Conservation (phyloP, 202 grass and related monocot species). For the Brachypodium distachyon region DNA sequence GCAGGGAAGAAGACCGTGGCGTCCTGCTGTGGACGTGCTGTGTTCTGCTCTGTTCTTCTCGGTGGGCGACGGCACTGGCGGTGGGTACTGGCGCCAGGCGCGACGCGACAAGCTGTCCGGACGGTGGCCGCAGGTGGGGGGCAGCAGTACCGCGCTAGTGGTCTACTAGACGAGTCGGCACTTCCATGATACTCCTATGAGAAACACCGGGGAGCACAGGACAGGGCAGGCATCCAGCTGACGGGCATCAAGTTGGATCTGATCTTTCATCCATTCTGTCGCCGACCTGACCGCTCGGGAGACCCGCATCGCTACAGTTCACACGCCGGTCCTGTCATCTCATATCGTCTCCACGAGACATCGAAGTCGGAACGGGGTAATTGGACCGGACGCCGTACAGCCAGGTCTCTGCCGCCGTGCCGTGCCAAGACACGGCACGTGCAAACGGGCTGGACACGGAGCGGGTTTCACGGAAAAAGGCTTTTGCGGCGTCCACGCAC, state of each 20-base stretch:
- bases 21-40: background rate
- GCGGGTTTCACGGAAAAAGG: background rate
- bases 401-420: too few relatives aligned
- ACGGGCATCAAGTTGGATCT: too few relatives aligned
- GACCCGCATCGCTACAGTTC: background rate
- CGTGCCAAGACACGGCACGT: background rate
- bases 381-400: background rate
- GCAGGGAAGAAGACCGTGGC: background rate
- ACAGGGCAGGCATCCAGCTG: background rate
- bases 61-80: too few relatives aligned
- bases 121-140: background rate
- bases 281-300: background rate
- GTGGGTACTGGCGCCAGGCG: too few relatives aligned
- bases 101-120: background rate
- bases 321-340: too few relatives aligned
- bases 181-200: background rate
- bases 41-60: background rate
- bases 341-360: too few relatives aligned
- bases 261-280: background rate
- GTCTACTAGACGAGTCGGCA: background rate
- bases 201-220: background rate
- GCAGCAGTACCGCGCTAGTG: too few relatives aligned
- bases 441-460: background rate
- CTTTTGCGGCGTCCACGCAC: background rate
- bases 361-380: background rate